These are phyloP conservation scores for Xenosphaeropsis pyriputrescens DNA, from an alignment of 2,329 filamentous ascomycete genomes.

Conservation along the genomic window DNA sequence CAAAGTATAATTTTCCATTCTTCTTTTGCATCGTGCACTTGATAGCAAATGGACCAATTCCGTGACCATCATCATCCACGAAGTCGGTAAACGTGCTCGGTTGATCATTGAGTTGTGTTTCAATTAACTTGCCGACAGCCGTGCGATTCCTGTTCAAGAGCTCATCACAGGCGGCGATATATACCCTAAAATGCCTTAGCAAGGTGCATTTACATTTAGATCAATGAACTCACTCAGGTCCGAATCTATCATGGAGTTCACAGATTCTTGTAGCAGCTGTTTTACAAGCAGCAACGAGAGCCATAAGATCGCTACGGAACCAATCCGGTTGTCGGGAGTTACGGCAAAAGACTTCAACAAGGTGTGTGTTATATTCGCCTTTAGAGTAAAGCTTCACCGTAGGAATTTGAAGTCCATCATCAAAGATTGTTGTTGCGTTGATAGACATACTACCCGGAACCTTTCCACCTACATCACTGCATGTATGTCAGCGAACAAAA, in stretches of 20 bases:
- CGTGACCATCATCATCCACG: conserved; percentile 31
- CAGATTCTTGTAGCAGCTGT: conserved; percentile 27
- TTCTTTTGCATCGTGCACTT: conserved; percentile 30
- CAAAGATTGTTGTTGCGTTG: conserved; percentile 29
- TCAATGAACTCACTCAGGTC: conserved; percentile 14
- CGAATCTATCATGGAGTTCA: conserved; percentile 28
- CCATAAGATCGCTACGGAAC: conserved; percentile 30
- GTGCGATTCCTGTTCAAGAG: conserved; percentile 26
- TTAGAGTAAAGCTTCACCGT: conserved; percentile 29
- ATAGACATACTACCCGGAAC: conserved; percentile 34
- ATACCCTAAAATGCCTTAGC: conserved; percentile 14
- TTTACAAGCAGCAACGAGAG: conserved; percentile 28
- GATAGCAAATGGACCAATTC: conserved; percentile 27
- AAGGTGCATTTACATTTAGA: too few relatives aligned
- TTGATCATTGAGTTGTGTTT: conserved; percentile 26
- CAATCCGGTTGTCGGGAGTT: conserved; percentile 32
- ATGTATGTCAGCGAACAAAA: not conserved
- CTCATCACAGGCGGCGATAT: conserved; percentile 27
- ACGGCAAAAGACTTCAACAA: conserved; percentile 28
- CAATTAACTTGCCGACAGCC: conserved; percentile 28
- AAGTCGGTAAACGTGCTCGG: conserved; percentile 30
- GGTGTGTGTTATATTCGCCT: conserved; percentile 25
- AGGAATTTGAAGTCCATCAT: conserved; percentile 33
- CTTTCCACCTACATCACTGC: conserved; percentile 23
- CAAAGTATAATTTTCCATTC: conserved; percentile 26